phyloP scores from a whole-genome alignment of 345 rosid species.

The Dimocarpus longan region DNA sequence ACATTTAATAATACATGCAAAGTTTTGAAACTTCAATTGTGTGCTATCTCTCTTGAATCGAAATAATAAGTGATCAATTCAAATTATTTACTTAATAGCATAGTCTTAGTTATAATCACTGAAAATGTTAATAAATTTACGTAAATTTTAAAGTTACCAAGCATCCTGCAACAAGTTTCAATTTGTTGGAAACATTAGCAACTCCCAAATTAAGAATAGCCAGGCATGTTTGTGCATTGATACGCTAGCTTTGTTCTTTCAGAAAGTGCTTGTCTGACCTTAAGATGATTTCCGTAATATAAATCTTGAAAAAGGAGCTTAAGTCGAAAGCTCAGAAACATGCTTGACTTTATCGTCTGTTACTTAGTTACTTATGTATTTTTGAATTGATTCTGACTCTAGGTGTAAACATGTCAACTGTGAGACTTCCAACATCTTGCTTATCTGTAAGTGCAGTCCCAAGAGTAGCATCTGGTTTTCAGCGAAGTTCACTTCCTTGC shows the following conservation, averaged over 20 bases:
- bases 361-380: neutral
- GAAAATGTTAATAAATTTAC: neutral
- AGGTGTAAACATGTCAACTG: constrained; percentile 41
- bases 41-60: neutral
- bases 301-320: neutral
- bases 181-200: neutral
- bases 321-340: neutral
- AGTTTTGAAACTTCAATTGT: neutral
- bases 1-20: neutral
- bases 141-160: neutral
- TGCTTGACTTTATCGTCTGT: neutral
- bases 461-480: constrained; percentile 19
- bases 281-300: neutral
- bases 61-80: neutral
- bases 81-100: neutral
- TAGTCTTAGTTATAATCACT: neutral
- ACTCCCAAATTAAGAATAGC: neutral
- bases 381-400: constrained; percentile 6
- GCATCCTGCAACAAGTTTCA: neutral
- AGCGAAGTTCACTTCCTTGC: constrained; percentile 18
- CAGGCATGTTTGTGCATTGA: neutral
- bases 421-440: constrained; percentile 39
- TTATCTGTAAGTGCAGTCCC: constrained; percentile 21
- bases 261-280: neutral
- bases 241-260: neutral